phyloP scores from a whole-genome alignment of 176 grass and related monocot genomes.

The Carex scoparia region DNA sequence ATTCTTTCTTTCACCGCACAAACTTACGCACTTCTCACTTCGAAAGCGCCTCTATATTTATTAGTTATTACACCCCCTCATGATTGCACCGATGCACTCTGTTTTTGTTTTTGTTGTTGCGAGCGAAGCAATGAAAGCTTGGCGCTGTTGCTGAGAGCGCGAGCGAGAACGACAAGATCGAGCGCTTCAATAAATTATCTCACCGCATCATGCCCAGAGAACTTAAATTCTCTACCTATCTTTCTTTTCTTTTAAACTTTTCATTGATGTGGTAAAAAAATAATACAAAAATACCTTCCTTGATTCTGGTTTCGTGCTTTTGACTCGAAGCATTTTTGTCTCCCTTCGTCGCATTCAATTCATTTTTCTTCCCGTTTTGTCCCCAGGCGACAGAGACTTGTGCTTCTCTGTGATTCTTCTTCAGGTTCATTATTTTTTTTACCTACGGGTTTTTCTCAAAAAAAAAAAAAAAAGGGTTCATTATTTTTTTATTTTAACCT shows the following conservation, averaged over 20 bases:
- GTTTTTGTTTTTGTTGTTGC: background rate
- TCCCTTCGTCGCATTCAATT: background rate
- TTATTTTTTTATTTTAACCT: background rate
- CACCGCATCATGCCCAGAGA: background rate
- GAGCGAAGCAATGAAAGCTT: background rate
- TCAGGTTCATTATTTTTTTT: background rate
- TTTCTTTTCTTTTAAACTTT: background rate
- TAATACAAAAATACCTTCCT: background rate
- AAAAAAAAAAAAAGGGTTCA: too few species aligned
- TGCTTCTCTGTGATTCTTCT: background rate
- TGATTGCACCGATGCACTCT: background rate
- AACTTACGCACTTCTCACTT: background rate
- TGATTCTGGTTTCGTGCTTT: conserved; percentile 12
- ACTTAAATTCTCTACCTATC: conserved; percentile 1
- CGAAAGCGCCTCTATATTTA: background rate
- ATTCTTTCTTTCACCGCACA: background rate
- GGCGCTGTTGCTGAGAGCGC: background rate
- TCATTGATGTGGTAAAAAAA: conserved; percentile 4
- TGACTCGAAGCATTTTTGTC: background rate
- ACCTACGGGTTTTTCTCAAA: too few species aligned
- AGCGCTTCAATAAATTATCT: conserved; percentile 6
- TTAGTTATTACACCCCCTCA: background rate
- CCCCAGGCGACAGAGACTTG: background rate
- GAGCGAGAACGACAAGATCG: background rate
- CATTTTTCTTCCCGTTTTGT: conserved; percentile 7